phyloP scores from a whole-genome alignment of 2,329 filamentous ascomycete genomes.

The Metarhizium album region DNA sequence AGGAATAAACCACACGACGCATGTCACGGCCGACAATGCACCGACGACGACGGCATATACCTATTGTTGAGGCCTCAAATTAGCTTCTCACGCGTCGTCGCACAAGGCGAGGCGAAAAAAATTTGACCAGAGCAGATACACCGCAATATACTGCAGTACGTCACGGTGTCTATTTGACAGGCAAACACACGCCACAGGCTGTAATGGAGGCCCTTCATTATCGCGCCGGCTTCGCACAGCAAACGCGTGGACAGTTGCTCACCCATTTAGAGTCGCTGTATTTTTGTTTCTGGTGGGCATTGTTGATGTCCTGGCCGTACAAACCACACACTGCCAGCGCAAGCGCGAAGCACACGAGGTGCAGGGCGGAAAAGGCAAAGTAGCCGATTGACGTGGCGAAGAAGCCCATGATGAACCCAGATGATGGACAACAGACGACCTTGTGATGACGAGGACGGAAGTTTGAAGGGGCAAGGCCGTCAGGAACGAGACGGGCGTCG shows the following conservation, averaged over 20 bases:
- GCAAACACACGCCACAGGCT: no score
- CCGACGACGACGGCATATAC: slow-evolving; percentile 64
- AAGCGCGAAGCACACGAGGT: slow-evolving; percentile 66
- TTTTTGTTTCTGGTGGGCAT: slow-evolving; percentile 35
- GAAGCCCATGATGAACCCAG: slow-evolving; percentile 30
- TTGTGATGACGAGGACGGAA: no score
- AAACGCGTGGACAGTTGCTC: slow-evolving; percentile 15
- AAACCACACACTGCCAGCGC: slow-evolving; percentile 68
- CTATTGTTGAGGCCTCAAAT: slow-evolving; percentile 29
- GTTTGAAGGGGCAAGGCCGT: no score
- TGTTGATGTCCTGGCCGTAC: slow-evolving; percentile 59
- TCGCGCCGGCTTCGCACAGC: no score
- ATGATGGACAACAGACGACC: no score
- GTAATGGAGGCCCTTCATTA: no score
- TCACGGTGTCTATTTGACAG: no score
- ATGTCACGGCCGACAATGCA: slow-evolving; percentile 52
- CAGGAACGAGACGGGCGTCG: no score
- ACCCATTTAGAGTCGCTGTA: slow-evolving; percentile 62
- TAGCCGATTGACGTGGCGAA: slow-evolving; percentile 35
- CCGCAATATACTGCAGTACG: no score
- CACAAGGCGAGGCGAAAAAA: no score
- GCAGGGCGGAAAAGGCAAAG: slow-evolving; percentile 49
- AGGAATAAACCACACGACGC: slow-evolving; percentile 54
- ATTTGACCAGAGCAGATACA: no score
- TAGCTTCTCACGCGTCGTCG: neutral